phyloP scores from a whole-genome alignment of 108 stramenopile genomes.

The Skeletonema potamos region DNA sequence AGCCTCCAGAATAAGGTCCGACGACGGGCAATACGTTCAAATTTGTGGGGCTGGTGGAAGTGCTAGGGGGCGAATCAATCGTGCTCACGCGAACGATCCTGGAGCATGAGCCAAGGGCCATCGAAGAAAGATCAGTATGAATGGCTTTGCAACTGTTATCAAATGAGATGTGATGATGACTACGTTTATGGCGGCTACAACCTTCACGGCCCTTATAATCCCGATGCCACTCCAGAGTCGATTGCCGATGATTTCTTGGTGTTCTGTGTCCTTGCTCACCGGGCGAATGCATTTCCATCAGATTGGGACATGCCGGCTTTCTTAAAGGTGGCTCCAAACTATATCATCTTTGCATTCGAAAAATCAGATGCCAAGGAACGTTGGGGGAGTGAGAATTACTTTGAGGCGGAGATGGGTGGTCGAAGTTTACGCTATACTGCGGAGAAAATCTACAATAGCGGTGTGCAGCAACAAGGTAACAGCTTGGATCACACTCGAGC shows the following conservation, averaged over 20 bases:
- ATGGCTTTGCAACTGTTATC: background rate
- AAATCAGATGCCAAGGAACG: background rate
- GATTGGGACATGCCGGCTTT: background rate
- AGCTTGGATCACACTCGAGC: background rate
- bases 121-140: background rate
- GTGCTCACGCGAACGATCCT: no score
- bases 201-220: background rate
- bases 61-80: no score
- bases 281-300: background rate
- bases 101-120: background rate
- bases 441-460: background rate
- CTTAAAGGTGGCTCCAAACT: background rate
- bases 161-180: background rate
- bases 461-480: background rate
- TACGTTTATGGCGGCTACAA: background rate
- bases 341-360: background rate
- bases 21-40: no score
- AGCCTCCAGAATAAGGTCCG: no score
- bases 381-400: background rate
- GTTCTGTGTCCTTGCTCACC: background rate
- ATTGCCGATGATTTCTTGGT: background rate
- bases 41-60: no score
- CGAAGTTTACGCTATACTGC: background rate
- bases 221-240: background rate
- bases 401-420: background rate